Conservation (phyloP, 1,284 basidiomycete genomes). For the Microbotryum lychnidis-dioicae region DNA sequence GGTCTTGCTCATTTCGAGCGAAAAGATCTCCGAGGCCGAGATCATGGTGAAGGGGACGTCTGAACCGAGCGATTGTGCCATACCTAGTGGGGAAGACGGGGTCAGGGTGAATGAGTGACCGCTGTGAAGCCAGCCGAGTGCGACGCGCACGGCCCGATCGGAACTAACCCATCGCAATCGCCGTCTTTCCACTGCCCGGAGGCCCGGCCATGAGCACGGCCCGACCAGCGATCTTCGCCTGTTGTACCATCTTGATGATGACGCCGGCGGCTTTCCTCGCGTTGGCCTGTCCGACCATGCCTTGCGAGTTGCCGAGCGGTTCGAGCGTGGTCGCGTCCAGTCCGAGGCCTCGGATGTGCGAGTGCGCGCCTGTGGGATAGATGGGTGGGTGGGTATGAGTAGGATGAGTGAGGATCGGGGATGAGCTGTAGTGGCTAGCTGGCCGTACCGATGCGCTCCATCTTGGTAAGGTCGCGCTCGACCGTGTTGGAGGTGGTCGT, state of each 20-base stretch:
- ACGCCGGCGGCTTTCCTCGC: slow-evolving; percentile 94
- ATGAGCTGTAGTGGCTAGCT: background rate
- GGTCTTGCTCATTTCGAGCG: slow-evolving; percentile 90
- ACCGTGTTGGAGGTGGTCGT: slow-evolving; percentile 39
- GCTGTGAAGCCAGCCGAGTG: too few species aligned
- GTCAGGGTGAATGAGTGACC: too few species aligned
- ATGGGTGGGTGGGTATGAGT: background rate
- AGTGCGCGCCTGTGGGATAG: slow-evolving; percentile 66
- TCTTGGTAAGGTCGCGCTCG: slow-evolving; percentile 81
- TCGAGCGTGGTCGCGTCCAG: slow-evolving; percentile 80
- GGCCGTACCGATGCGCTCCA: slow-evolving; percentile 80
- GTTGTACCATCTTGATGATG: slow-evolving; percentile 96
- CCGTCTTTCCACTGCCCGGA: slow-evolving; percentile 93
- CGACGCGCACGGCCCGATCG: background rate
- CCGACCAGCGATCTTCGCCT: slow-evolving; percentile 85
- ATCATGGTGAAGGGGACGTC: slow-evolving; percentile 98
- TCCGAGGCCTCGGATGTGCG: slow-evolving; percentile 91
- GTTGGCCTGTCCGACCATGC: slow-evolving; percentile 93
- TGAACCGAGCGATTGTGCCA: slow-evolving; percentile 87
- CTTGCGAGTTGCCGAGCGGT: slow-evolving; percentile 74
- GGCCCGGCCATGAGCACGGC: slow-evolving; percentile 95
- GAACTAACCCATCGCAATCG: slow-evolving; percentile 78
- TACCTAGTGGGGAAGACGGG: slow-evolving; percentile 46
- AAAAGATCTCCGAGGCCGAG: slow-evolving; percentile 94
- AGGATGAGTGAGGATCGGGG: background rate